Conservation (phyloP, 2,329 filamentous ascomycete genomes). For the Penicillium aurantiogriseum region DNA sequence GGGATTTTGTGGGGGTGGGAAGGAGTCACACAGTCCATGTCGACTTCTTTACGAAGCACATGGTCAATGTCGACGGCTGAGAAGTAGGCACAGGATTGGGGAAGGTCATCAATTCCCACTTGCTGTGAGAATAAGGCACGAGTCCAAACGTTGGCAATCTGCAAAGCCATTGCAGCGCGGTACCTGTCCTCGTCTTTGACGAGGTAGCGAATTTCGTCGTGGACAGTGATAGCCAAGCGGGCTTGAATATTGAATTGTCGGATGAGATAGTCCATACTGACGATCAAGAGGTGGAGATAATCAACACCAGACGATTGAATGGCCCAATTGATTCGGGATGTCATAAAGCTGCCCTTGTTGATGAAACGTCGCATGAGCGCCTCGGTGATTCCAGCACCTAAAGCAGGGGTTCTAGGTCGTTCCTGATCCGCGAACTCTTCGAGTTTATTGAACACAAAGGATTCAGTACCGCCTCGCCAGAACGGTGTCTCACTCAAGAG, state of each 20-base stretch:
- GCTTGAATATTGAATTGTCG: slow-evolving; percentile 81
- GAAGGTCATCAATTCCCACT: slow-evolving; percentile 91
- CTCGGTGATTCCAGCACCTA: slow-evolving; percentile 94
- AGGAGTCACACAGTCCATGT: slow-evolving; percentile 95
- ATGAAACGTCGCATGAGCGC: slow-evolving; percentile 86
- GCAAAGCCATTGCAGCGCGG: slow-evolving; percentile 83
- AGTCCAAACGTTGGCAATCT: slow-evolving; percentile 94
- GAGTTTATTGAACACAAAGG: slow-evolving; percentile 95
- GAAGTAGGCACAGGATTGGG: slow-evolving; percentile 93
- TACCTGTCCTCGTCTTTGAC: slow-evolving; percentile 85
- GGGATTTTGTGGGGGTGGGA: slow-evolving; percentile 76
- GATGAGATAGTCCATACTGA: slow-evolving; percentile 90
- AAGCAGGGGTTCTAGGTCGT: slow-evolving; percentile 80
- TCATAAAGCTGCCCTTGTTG: slow-evolving; percentile 87
- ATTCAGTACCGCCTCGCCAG: slow-evolving; percentile 95
- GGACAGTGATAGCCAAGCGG: slow-evolving; percentile 87
- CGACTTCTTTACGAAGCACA: slow-evolving; percentile 94
- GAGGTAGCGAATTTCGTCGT: slow-evolving; percentile 95
- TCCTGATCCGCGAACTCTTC: slow-evolving; percentile 98
- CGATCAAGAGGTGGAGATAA: slow-evolving; percentile 89
- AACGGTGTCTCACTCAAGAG: slow-evolving; percentile 71
- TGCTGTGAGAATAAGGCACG: slow-evolving; percentile 96
- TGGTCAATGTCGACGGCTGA: slow-evolving; percentile 93
- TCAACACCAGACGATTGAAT: slow-evolving; percentile 97
- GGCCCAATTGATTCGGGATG: slow-evolving; percentile 97